Evolutionary conservation across 164 flowering plant genomes (phyloP), one percentile per base, ranked within the genome.

Genomic region (Brasenia schreberi): DNA sequence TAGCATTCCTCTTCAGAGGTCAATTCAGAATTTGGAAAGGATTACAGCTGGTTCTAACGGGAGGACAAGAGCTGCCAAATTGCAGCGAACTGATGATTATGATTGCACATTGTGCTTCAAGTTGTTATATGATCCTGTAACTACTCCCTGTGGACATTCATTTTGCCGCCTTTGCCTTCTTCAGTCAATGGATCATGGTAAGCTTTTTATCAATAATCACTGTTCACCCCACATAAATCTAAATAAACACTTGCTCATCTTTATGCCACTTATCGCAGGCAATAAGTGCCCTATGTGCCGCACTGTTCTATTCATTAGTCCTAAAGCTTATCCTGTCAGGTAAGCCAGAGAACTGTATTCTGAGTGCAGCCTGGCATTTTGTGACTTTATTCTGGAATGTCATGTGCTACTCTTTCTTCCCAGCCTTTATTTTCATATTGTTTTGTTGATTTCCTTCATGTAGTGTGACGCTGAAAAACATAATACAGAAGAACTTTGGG

Each of bases 71-170:
- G 82, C 76, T 67, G 84, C 78, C 58, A 79, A 71, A 71, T 79
- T 88, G 19, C 88, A 82, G 66, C 88, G 89, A 16, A 79, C 76
- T 14, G 93, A 89, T 77, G 99, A 94, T 66, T 94, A 86, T 75
- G 99, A 91, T 67, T 94, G 99, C 80, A 91, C 96, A 0, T 74
- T 94, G 27, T 94, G 99, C 72, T 76, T 89, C 73, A 94, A 91
- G 76, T 70, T 91, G 75, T 74, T 94, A 10, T 94, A 80, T 80
- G 92, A 89, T 67, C 99, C 99, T 64, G 67, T 94, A 14, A 94
- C 99, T 64, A 94, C 97, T 68, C 86, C 99, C 58, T 94, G 99
- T 80, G 99, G 99, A 19, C 99, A 94, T 80, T 82, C 99, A 14
- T 91, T 94, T 76, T 91, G 99, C 74, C 89, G 92, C 18, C 73